These are phyloP conservation scores for Eucalyptus regnans DNA, from an alignment of 345 rosid genomes.

Conservation along the genomic window DNA sequence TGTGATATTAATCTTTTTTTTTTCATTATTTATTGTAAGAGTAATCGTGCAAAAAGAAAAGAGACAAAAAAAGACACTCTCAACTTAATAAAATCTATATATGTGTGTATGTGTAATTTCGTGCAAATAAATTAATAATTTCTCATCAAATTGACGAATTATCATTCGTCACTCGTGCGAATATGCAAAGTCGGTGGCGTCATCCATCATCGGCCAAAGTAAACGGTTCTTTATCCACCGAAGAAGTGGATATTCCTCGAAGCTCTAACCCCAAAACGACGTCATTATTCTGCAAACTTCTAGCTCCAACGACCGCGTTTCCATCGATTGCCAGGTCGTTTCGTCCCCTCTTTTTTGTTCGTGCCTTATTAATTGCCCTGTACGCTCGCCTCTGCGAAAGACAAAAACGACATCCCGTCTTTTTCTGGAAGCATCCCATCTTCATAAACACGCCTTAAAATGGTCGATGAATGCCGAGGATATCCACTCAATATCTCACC, in stretches of 20 bases:
- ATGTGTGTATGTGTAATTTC: background rate
- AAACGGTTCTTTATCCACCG: background rate
- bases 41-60: background rate
- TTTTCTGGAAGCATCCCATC: background rate
- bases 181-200: background rate
- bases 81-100: too few relatives aligned
- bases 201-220: background rate
- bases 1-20: too few relatives aligned
- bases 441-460: background rate
- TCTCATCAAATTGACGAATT: background rate
- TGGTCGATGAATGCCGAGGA: background rate
- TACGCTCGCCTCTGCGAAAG: background rate
- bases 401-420: background rate
- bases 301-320: accelerated
- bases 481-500: background rate
- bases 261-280: background rate
- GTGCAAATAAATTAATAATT: background rate
- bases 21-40: background rate
- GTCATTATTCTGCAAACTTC: background rate
- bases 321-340: background rate
- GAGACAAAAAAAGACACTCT: background rate
- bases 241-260: background rate
- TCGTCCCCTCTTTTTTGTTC: background rate
- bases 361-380: background rate
- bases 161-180: background rate